These are phyloP conservation scores for Saccharomyces hybrid DNA, from an alignment of 1,139 yeast species.

Conservation along the genomic window DNA sequence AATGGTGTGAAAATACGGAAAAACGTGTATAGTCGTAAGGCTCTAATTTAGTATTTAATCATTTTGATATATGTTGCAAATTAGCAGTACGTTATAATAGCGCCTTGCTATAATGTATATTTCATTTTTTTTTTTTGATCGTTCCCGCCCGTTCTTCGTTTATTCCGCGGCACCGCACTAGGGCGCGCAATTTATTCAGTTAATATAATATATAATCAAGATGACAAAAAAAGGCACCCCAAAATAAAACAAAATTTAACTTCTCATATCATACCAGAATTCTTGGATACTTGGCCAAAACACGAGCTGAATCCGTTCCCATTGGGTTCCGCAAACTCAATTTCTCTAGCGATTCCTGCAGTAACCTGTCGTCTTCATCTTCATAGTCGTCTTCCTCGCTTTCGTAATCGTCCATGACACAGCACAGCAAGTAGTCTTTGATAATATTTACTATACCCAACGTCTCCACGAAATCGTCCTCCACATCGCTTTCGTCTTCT, in stretches of 20 bases:
- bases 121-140: not conserved
- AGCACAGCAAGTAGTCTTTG: slow-evolving; percentile 26
- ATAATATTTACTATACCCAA: slow-evolving; percentile 20
- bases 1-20: not conserved
- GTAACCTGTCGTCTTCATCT: not conserved
- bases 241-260: too few relatives aligned
- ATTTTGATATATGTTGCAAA: too few relatives aligned
- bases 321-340: not conserved
- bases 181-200: not conserved
- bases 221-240: not conserved
- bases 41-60: not conserved
- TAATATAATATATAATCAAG: not conserved
- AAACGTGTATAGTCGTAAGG: not conserved
- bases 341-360: not conserved
- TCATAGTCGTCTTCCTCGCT: slow-evolving; percentile 8
- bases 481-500: slow-evolving; percentile 7
- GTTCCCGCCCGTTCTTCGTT: not conserved
- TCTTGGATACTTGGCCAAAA: slow-evolving; percentile 11
- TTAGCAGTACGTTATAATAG: not conserved
- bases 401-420: slow-evolving; percentile 23
- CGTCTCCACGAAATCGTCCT: slow-evolving; percentile 10
- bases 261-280: slow-evolving; percentile 6
- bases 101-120: too few relatives aligned
- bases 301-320: not conserved
- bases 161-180: not conserved